Evolutionary conservation across 2,329 filamentous ascomycete genomes (phyloP).

Genomic region (Apiospora kogelbergensis): DNA sequence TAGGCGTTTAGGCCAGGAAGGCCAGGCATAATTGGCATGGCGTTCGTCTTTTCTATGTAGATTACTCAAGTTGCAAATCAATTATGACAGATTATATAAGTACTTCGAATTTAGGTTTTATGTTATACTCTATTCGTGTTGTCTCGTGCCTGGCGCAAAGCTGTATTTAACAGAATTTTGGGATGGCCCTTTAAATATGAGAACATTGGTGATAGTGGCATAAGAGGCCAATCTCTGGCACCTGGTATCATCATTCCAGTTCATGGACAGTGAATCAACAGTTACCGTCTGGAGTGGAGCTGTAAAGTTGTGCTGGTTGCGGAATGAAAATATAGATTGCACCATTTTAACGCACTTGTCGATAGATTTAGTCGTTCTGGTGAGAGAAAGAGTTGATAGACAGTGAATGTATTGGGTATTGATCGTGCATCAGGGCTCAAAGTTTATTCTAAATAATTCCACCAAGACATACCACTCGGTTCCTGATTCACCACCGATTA

Average conservation of each 20-base stretch:
- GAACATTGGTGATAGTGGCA: neutral
- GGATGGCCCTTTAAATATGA: no score
- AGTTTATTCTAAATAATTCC: neutral
- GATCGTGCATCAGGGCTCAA: neutral
- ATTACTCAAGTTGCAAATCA: neutral
- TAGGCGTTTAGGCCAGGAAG: neutral
- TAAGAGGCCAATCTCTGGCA: no score
- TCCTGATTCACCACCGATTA: neutral
- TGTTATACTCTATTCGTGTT: neutral
- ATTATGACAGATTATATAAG: neutral
- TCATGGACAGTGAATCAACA: no score
- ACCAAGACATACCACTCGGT: neutral
- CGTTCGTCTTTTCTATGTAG: slow-evolving; percentile 1
- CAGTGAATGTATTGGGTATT: neutral
- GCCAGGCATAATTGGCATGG: slow-evolving; percentile 2
- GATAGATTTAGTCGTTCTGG: no score
- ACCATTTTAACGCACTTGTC: no score
- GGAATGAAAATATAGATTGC: no score
- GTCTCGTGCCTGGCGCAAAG: neutral
- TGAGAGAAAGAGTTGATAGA: no score
- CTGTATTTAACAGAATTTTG: no score
- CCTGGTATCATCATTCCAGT: no score
- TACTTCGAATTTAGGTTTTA: neutral
- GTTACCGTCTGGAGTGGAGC: no score
- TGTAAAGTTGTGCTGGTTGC: no score